Base-by-base conservation (phyloP, 2,329 filamentous ascomycete species). In the Fusarium acutatum region DNA sequence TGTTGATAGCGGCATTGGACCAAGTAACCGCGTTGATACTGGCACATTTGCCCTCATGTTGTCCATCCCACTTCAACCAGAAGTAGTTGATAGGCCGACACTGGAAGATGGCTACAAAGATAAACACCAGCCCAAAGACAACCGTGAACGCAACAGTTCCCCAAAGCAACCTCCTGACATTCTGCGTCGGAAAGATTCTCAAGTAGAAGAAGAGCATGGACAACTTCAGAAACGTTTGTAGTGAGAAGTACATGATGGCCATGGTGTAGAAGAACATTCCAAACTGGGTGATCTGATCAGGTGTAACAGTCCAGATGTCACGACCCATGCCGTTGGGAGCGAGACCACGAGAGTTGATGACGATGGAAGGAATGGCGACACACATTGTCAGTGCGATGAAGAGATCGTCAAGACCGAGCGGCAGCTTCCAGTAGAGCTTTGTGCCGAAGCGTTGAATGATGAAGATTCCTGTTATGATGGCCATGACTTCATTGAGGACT, bases 191-290 rank as follows among this genome's bases (percentile, higher is more conserved):
- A 69, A 90, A 90, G 62, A 90, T 86, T 59, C 86, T 84, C 10
- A 88, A 79, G 73, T 89, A 90, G 78, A 90, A 89, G 74, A 87
- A 82, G 2, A 90, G 79, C 30, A 90, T 81, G 1, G 87, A 84
- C 9, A 88, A 77, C 71, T 89, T 88, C 22, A 87, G 81, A 32
- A 87, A 78, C 4, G 84, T 79, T 18, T 88, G 77, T 22, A 85
- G 79, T 7, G 79, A 59, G 73, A 88, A 87, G 77, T 89, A 88
- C 28, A 87, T 57, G 12, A 81, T 69, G 34, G 84, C 83, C 73
- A 82, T 80, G 66, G 82, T 74, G 71, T 84, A 88, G 30, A 88
- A 83, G 72, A 79, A 83, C 32, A 81, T 65, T 13, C 82, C 76
- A 34, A 89, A 86, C 2, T 77, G 75, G 34, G 83, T 86, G 50